Percentiles rank a stretch among this genome's conserved stretches.
These are phyloP conservation scores for Zygosaccharomyces bailii DNA, from an alignment of 805 yeast genomes.

Conservation along the genomic window DNA sequence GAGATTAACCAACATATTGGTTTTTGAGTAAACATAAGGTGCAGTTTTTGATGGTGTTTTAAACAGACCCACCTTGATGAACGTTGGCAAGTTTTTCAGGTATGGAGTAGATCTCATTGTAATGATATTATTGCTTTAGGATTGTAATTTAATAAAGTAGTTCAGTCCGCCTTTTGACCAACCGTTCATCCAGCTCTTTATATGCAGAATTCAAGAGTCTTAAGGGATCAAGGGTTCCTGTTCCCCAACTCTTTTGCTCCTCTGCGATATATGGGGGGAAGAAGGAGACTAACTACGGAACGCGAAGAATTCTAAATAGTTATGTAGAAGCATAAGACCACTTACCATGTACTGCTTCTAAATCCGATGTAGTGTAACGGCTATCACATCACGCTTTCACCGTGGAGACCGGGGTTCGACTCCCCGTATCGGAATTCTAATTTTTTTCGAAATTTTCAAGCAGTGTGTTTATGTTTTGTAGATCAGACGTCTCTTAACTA, in stretches of 20 bases:
- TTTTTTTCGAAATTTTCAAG: background rate
- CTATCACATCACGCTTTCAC: slow-evolving; percentile 35
- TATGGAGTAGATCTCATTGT: slow-evolving; percentile 10
- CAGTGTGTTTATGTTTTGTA: slow-evolving; percentile 10
- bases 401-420: slow-evolving; percentile 35
- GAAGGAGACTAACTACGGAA: too few species aligned
- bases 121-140: too few species aligned
- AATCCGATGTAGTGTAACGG: slow-evolving; percentile 34
- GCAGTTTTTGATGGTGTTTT: slow-evolving; percentile 11
- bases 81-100: slow-evolving; percentile 3
- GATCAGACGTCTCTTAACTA: too few species aligned
- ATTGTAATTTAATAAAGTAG: too few species aligned
- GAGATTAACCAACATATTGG: slow-evolving; percentile 16
- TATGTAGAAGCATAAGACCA: too few species aligned
- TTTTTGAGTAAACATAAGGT: slow-evolving; percentile 17
- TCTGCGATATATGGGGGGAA: background rate
- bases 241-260: background rate
- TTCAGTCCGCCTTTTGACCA: too few species aligned
- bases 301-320: too few species aligned
- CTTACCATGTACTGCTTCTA: too few species aligned
- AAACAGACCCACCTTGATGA: background rate
- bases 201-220: background rate
- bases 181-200: background rate
- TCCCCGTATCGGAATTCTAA: slow-evolving; percentile 32
- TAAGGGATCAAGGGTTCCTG: background rate